Base-by-base conservation (phyloP, 2,329 filamentous ascomycete species). In the Pseudonectria buxi region DNA sequence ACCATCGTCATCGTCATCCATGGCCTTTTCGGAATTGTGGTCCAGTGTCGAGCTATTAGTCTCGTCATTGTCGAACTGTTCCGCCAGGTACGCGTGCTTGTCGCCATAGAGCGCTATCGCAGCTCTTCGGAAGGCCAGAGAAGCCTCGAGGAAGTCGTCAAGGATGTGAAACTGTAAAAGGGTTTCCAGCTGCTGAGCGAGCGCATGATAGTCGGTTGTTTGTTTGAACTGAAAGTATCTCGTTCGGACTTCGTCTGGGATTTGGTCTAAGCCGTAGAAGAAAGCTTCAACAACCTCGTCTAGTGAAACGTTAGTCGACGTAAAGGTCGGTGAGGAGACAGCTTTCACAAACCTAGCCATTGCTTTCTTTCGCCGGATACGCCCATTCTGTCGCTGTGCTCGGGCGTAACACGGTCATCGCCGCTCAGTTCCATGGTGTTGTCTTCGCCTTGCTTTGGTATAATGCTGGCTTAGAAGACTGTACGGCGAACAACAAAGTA, bases 101-200 rank as follows among this genome's bases (percentile, higher is more conserved):
- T 43, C 30, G 11, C 35, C 41, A 30, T 55, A 55, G 10, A 59
- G 32, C 3, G 43, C 29, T 12, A 15, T 30, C 9, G 42, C 37
- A 18, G 36, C 24, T 6, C 39, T 12, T 10, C 45, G 40, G 26
- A 49, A 43, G 1, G 25, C 24, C 7, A 34, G 27, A 12, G 50
- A 40, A 6, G 37, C 30, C 2, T 24, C 4, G 11, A 58, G 35
- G n/a, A 52, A 50, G 4, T 26, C 32, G n/a, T 52, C 47, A 1
- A 59, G 39, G 2, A 30, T 22, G 6, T 32, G 32, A 12, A 38
- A 24, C 6, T 30, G 24, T 6, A 54, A 18, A 3, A 50, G 28
- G 1, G 25, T 26, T 16, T 43, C 39, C 32, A 58, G 29, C 2
- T 33, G 24, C 16, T 25, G n/a, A 7, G 31, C 36, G 6, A 53